Evolutionary conservation across 257 asterid species (phyloP).

Genomic region (Rauvolfia tetraphylla): DNA sequence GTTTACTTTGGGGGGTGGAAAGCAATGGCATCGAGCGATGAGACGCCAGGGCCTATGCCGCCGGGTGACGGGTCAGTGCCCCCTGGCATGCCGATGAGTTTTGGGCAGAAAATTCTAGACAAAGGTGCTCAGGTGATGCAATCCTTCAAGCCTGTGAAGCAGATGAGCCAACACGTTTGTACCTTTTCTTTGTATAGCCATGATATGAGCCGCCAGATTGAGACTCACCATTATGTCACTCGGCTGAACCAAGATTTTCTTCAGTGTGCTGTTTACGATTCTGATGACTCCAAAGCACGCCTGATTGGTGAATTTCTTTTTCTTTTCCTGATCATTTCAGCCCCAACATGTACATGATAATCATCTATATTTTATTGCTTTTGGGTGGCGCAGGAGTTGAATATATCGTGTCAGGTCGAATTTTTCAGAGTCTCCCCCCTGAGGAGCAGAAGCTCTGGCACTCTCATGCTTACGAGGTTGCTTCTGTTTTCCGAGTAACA

Average conservation of each 20-base stretch:
- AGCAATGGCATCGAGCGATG: conserved; percentile 55
- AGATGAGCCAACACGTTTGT: conserved; percentile 71
- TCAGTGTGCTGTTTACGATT: conserved; percentile 84
- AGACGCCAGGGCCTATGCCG: conserved; percentile 44
- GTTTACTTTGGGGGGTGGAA: background rate
- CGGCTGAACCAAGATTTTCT: conserved; percentile 68
- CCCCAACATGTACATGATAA: background rate
- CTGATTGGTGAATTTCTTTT: conserved; percentile 53
- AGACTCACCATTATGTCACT: conserved; percentile 63
- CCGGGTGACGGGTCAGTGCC: conserved; percentile 59
- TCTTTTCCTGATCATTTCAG: background rate
- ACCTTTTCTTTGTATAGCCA: conserved; percentile 82
- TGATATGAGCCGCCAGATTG: conserved; percentile 75
- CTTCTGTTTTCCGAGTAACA: background rate
- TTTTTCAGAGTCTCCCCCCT: conserved; percentile 52
- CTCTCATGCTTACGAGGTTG: conserved; percentile 70
- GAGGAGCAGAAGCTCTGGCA: conserved; percentile 95
- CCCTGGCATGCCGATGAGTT: conserved; percentile 65
- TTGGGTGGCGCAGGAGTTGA: conserved; percentile 50
- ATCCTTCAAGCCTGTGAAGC: conserved; percentile 60
- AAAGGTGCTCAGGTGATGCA: conserved; percentile 65
- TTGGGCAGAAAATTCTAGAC: conserved; percentile 48
- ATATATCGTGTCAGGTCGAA: conserved; percentile 55
- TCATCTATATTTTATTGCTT: background rate
- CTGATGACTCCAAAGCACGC: conserved; percentile 57